Evolutionary conservation across 495 filamentous ascomycete genomes (phyloP).

Genomic region (Talaromyces trachyspermus): DNA sequence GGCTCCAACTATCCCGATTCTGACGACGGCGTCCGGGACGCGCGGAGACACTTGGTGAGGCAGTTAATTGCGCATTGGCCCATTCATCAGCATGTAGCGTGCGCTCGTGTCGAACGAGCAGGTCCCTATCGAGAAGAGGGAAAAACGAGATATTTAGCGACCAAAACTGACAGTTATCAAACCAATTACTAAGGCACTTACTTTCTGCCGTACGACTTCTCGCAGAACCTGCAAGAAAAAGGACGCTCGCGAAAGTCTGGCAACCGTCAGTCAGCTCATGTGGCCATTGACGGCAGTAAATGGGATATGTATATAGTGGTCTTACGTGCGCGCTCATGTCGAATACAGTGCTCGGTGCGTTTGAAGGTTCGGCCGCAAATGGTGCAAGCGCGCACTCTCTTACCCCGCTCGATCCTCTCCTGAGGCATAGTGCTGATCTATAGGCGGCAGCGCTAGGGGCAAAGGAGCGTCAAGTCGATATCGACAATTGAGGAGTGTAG

Average conservation of each 20-base stretch:
- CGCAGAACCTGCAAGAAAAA: slow-evolving; percentile 9
- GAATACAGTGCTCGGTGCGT: slow-evolving; percentile 9
- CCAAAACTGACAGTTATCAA: background rate
- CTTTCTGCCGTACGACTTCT: slow-evolving; percentile 10
- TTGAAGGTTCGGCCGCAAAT: slow-evolving; percentile 9
- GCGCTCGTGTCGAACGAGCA: slow-evolving; percentile 45
- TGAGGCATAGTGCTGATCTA: slow-evolving; percentile 3
- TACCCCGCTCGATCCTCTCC: slow-evolving; percentile 9
- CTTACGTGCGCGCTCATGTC: slow-evolving; percentile 10
- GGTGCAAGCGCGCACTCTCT: slow-evolving; percentile 7
- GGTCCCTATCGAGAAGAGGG: slow-evolving; percentile 20
- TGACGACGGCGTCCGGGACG: slow-evolving; percentile 7
- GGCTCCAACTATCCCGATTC: slow-evolving; percentile 4
- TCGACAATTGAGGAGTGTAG: background rate
- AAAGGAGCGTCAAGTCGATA: background rate
- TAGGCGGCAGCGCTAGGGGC: background rate
- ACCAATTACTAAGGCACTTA: background rate
- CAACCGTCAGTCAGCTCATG: background rate
- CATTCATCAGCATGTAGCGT: slow-evolving; percentile 14
- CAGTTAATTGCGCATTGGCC: slow-evolving; percentile 5
- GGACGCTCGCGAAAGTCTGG: slow-evolving; percentile 8
- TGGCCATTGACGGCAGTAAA: background rate
- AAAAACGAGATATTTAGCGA: background rate
- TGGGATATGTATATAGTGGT: background rate
- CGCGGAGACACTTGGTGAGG: background rate